Evolutionary conservation across 805 yeast genomes (phyloP).

Genomic region (Jamesozyma gamospora): DNA sequence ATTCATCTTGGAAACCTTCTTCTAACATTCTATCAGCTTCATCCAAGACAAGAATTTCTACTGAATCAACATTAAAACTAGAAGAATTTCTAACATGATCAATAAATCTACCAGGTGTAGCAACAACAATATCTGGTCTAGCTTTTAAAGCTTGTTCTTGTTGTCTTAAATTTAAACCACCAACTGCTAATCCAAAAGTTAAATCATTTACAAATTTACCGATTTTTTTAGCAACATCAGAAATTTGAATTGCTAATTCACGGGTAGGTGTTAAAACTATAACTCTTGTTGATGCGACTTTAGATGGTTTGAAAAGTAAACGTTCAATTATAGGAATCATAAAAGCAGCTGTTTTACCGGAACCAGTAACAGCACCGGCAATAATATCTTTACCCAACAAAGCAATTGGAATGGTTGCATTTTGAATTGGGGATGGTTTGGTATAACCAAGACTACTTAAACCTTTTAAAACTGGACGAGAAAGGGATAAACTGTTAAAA

Average conservation of each 20-base stretch:
- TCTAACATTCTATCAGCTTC: constrained; percentile 99
- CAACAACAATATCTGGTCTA: constrained; percentile 92
- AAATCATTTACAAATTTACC: constrained; percentile 67
- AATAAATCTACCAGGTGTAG: constrained; percentile 97
- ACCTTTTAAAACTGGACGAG: constrained; percentile 86
- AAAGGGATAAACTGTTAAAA: constrained; percentile 69
- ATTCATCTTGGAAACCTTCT: constrained; percentile 95
- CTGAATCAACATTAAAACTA: constrained; percentile 78
- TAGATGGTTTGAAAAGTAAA: constrained; percentile 77
- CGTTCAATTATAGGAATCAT: constrained; percentile 94
- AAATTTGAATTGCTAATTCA: constrained; percentile 93
- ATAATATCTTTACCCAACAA: constrained; percentile 90
- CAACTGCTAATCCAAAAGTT: constrained; percentile 91
- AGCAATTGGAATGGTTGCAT: constrained; percentile 89
- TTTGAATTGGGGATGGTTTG: constrained; percentile 90
- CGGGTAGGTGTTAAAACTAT: constrained; percentile 91
- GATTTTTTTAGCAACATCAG: constrained; percentile 83
- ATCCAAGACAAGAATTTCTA: constrained; percentile 87
- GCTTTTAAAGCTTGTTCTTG: constrained; percentile 90
- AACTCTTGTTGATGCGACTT: constrained; percentile 81
- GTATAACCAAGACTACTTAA: constrained; percentile 69
- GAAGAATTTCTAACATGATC: constrained; percentile 96
- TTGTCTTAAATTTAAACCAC: constrained; percentile 90
- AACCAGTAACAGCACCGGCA: constrained; percentile 99
- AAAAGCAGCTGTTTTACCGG: constrained; percentile 98